A percentile compares a stretch with the other conserved stretches of the same genome.
phyloP scores from a whole-genome alignment of 768 basidiomycete genomes.

The Termitomyces bulborhizus region DNA sequence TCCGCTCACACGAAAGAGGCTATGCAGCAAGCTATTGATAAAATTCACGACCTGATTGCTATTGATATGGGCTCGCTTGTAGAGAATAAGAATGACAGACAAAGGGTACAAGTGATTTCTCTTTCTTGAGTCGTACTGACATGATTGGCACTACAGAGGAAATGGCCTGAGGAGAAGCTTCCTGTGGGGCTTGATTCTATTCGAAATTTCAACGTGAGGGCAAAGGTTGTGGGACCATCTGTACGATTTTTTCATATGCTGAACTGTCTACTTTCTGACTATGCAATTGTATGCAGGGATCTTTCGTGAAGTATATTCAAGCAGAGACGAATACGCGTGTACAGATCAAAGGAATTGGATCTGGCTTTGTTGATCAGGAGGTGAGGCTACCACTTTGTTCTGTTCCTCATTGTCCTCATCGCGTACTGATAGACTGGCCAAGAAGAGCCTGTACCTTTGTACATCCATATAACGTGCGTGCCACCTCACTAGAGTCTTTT shows the following conservation, averaged over 20 bases:
- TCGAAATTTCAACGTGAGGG: conserved; percentile 95
- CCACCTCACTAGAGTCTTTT: neutral
- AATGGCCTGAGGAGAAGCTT: conserved; percentile 98
- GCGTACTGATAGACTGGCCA: conserved; percentile 10
- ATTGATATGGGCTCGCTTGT: conserved; percentile 78
- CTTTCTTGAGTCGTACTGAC: neutral
- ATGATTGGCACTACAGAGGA: conserved; percentile 44
- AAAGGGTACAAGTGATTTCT: conserved; percentile 55
- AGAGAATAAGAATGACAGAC: conserved; percentile 66
- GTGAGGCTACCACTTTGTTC: conserved; percentile 38
- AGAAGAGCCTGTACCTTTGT: conserved; percentile 77
- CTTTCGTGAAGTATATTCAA: conserved; percentile 98
- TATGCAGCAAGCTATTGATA: conserved; percentile 62
- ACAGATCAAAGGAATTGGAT: conserved; percentile 93
- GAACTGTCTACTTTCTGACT: neutral
- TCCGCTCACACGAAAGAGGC: conserved; percentile 65
- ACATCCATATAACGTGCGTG: conserved; percentile 85
- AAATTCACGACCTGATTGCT: conserved; percentile 65
- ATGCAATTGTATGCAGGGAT: conserved; percentile 46
- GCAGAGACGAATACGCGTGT: conserved; percentile 93
- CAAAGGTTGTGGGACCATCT: conserved; percentile 94
- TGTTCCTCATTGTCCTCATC: too few species aligned
- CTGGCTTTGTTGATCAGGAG: conserved; percentile 90
- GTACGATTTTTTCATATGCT: conserved; percentile 34
- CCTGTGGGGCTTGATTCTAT: conserved; percentile 85